Base-by-base conservation (phyloP, 2,329 filamentous ascomycete species). In the Alternaria ventricosa region DNA sequence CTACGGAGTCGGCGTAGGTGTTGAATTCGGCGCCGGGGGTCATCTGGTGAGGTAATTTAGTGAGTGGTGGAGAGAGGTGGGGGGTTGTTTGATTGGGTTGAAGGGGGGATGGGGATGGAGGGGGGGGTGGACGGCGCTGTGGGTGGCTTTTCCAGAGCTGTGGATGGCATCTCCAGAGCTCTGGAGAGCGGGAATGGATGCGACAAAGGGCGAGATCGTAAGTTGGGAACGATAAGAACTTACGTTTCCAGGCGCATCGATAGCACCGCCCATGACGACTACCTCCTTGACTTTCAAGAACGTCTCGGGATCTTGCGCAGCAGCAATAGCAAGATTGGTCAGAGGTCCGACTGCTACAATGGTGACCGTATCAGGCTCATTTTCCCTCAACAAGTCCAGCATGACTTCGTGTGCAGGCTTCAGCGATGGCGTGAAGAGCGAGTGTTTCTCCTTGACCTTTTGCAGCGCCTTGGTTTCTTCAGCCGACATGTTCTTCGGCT, bases 1-100 rank as follows among this genome's bases (percentile, higher is more conserved):
- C 84, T 56, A 84, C 73, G 51, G 80, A 79, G 67, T 99, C 96
- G 61, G 96, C 94, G 75, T 93, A 97, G 61, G 91, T 92, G 84
- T 99, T 99, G 87, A 99, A 99, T 79, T 99, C 96, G 66, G 92
- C 93, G 12, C 91, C 88, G 2, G 96, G 95, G 0, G 87, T 90
- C 69, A 90, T 87, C 83, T 85, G 79, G 64, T n/a, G 23, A 8
- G 23, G 6, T 82, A 25, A 33, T 74, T 79, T 65, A 78, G 79
- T 62, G 46, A 49, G 57, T 67, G 67, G 55, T 75, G 68, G 20
- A 81, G 58, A 4, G 75, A 75, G 0, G 75, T 77, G 18, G 78
- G 65, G 10, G 78, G 76, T 68, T 81, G 74, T 60, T 82, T 82
- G 57, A 77, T 80, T 20, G 82, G 71, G 33, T 74, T 69, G 70